A percentile compares a stretch with the other conserved stretches of the same genome.
Evolutionary conservation across 192 early-diverging fungal genomes (phyloP).

Genomic region (Coemansia sp.): DNA sequence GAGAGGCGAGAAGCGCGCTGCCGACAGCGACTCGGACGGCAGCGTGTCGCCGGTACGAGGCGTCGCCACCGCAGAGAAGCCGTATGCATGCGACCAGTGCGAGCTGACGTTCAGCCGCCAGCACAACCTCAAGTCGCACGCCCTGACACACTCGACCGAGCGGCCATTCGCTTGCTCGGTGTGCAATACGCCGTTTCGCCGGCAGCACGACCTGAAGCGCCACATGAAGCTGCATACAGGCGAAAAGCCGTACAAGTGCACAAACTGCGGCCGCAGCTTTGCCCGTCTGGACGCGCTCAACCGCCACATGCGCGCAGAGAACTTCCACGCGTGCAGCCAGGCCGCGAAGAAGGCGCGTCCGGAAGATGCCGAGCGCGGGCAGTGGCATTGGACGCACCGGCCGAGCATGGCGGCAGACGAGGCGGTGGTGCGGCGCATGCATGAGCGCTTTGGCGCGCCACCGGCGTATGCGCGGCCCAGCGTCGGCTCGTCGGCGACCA

Average conservation of each 20-base stretch:
- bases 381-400: conserved; percentile 51
- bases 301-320: conserved; percentile 67
- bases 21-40: conserved; percentile 21
- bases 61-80: conserved; percentile 49
- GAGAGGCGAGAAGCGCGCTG: conserved; percentile 9
- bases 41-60: conserved; percentile 15
- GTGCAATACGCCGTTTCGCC: conserved; percentile 78
- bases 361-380: conserved; percentile 16
- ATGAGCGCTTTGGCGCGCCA: conserved; percentile 43
- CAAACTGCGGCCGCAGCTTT: conserved; percentile 75
- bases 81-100: conserved; percentile 60
- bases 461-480: conserved; percentile 5
- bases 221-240: conserved; percentile 80
- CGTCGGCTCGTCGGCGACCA: background rate
- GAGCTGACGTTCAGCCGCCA: conserved; percentile 70
- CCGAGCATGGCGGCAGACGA: conserved; percentile 56
- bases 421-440: conserved; percentile 52
- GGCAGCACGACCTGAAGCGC: conserved; percentile 90
- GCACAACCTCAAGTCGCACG: conserved; percentile 77
- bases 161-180: conserved; percentile 66
- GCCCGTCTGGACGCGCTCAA: conserved; percentile 79
- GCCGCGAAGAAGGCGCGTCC: conserved; percentile 56
- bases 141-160: conserved; percentile 71
- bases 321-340: conserved; percentile 58
- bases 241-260: conserved; percentile 71